phyloP scores from a whole-genome alignment of 2,329 filamentous ascomycete genomes.

The Diaporthe eres region DNA sequence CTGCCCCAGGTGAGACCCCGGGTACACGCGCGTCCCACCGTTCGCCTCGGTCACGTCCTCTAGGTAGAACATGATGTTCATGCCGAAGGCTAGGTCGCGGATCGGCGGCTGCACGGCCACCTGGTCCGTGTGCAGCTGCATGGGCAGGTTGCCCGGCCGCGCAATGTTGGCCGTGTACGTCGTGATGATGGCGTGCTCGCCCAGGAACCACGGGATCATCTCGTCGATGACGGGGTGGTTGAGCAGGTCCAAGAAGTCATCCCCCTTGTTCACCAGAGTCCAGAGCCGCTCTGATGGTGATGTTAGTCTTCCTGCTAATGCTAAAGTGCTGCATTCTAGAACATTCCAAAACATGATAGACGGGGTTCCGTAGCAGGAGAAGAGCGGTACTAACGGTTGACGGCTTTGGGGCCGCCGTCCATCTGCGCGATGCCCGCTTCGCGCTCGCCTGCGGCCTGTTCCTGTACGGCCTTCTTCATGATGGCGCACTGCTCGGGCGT shows the following conservation, averaged over 20 bases:
- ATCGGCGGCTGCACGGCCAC: slow-evolving; percentile 47
- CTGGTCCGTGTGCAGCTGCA: slow-evolving; percentile 50
- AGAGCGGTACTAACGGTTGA: slow-evolving; percentile 36
- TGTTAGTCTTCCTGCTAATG: no score
- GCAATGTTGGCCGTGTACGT: slow-evolving; percentile 51
- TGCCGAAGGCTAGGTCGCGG: slow-evolving; percentile 45
- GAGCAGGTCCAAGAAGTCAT: slow-evolving; percentile 49
- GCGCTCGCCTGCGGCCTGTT: slow-evolving; percentile 48
- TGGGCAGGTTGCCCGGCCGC: slow-evolving; percentile 46
- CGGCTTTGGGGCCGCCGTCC: slow-evolving; percentile 43
- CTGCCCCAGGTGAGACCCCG: slow-evolving; percentile 44
- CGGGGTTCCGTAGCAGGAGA: no score
- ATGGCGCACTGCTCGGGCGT: slow-evolving; percentile 45
- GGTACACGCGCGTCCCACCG: slow-evolving; percentile 49
- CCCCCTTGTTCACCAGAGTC: slow-evolving; percentile 46
- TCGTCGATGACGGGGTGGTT: slow-evolving; percentile 48
- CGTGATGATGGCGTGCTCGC: slow-evolving; percentile 48
- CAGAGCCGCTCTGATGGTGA: slow-evolving; percentile 40
- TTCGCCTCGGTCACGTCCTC: slow-evolving; percentile 52
- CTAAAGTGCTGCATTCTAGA: no score
- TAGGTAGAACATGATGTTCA: slow-evolving; percentile 48
- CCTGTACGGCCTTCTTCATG: slow-evolving; percentile 45
- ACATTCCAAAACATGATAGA: no score
- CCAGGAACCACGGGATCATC: slow-evolving; percentile 48
- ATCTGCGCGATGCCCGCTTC: slow-evolving; percentile 44